These are phyloP conservation scores for Taphrina confusa DNA, from an alignment of 1,139 yeast genomes.

Conservation along the genomic window DNA sequence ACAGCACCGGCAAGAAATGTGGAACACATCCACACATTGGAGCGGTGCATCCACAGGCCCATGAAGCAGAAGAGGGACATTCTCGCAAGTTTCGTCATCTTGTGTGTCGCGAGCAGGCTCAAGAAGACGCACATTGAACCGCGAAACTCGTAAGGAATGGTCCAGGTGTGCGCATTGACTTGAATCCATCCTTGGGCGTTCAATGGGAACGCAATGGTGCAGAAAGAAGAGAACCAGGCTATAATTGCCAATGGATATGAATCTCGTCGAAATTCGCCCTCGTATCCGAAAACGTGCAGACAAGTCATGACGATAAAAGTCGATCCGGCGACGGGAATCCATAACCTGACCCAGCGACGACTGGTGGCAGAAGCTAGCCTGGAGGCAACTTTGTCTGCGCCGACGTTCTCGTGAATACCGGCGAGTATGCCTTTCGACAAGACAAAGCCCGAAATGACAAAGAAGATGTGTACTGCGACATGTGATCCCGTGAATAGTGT, in stretches of 20 bases:
- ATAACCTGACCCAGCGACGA: conserved; percentile 20
- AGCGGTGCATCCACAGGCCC: not conserved
- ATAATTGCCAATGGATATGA: conserved; percentile 1
- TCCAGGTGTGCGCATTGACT: conserved; percentile 25
- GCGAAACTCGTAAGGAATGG: conserved; percentile 25
- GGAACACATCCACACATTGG: conserved; percentile 4
- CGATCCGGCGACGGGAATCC: conserved; percentile 19
- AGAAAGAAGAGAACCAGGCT: not conserved
- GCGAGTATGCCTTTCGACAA: conserved; percentile 1
- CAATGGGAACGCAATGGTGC: not conserved
- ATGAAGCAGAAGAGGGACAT: not conserved
- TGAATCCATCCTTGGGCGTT: conserved; percentile 3
- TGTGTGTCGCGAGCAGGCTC: conserved; percentile 5
- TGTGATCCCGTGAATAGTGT: conserved; percentile 24
- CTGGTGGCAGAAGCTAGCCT: conserved; percentile 13
- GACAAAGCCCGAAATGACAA: conserved; percentile 27
- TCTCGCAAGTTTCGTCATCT: conserved; percentile 1
- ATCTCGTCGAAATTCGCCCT: not conserved
- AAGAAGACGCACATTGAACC: conserved; percentile 25
- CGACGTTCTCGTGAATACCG: conserved; percentile 1
- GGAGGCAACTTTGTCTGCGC: conserved; percentile 1
- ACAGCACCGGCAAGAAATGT: conserved; percentile 16
- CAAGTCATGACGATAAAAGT: conserved; percentile 28
- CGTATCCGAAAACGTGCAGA: too few relatives aligned
- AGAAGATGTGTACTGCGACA: conserved; percentile 24